These are phyloP conservation scores for Septoria petroselini DNA, from an alignment of 2,329 filamentous ascomycete species.

Conservation along the genomic window DNA sequence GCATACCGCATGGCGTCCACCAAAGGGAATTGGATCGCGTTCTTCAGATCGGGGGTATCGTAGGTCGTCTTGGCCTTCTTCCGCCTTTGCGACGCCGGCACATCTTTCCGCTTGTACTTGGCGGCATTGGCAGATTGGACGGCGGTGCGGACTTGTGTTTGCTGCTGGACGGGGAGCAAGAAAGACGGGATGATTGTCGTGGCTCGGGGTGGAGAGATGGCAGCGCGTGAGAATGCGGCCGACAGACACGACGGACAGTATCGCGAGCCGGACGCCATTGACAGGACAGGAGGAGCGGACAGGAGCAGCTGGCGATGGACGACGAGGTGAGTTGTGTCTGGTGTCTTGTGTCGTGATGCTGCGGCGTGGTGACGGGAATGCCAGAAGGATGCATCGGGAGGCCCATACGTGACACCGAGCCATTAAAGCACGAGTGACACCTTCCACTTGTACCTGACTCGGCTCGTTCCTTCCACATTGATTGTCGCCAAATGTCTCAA, in stretches of 20 bases:
- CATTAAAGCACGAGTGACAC: not conserved
- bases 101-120: slow-evolving; percentile 45
- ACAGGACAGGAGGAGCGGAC: too few relatives aligned
- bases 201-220: slow-evolving; percentile 18
- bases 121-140: slow-evolving; percentile 40
- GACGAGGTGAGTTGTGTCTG: too few relatives aligned
- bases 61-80: slow-evolving; percentile 67
- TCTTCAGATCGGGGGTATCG: slow-evolving; percentile 59
- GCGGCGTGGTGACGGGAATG: slow-evolving; percentile 11
- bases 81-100: slow-evolving; percentile 53
- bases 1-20: slow-evolving; percentile 85
- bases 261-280: slow-evolving; percentile 26
- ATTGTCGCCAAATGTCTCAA: slow-evolving; percentile 44
- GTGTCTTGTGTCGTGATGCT: too few relatives aligned
- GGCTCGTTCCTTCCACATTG: not conserved
- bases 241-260: slow-evolving; percentile 34
- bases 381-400: not conserved
- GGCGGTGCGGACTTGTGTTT: slow-evolving; percentile 43
- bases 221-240: slow-evolving; percentile 16
- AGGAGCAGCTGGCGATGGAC: too few relatives aligned
- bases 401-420: too few relatives aligned
- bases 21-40: slow-evolving; percentile 71
- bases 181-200: slow-evolving; percentile 20
- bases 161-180: slow-evolving; percentile 30
- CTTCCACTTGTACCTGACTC: slow-evolving; percentile 4